These are phyloP conservation scores for Penicillium canescens DNA, from an alignment of 495 filamentous ascomycete species.

Conservation along the genomic window DNA sequence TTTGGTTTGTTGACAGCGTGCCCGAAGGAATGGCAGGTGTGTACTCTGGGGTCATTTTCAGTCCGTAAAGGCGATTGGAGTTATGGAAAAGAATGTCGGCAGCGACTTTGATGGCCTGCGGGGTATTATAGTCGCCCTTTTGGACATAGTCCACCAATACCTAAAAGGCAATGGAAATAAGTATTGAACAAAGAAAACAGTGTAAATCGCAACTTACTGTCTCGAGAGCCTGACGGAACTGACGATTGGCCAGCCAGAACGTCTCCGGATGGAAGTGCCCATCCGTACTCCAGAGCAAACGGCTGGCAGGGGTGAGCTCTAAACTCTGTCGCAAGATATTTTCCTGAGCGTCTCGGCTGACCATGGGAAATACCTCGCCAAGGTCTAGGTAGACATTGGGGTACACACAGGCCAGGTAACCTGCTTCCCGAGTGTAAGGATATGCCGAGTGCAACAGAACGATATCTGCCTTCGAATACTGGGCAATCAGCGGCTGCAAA, in stretches of 20 bases:
- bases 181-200: conserved; percentile 1
- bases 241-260: conserved; percentile 73
- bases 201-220: conserved; percentile 37
- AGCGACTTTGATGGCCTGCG: conserved; percentile 60
- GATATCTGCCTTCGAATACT: conserved; percentile 67
- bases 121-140: conserved; percentile 52
- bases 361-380: conserved; percentile 80
- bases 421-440: conserved; percentile 80
- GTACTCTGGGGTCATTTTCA: conserved; percentile 31
- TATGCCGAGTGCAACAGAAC: conserved; percentile 85
- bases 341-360: conserved; percentile 80
- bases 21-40: not conserved
- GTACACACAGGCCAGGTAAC: conserved; percentile 79
- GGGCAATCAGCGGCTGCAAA: conserved; percentile 71
- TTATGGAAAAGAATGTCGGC: conserved; percentile 69
- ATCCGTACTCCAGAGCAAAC: conserved; percentile 84
- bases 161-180: conserved; percentile 25
- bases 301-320: conserved; percentile 73
- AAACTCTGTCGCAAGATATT: conserved; percentile 69
- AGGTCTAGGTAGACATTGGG: conserved; percentile 84
- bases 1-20: not conserved
- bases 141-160: conserved; percentile 64
- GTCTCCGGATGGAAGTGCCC: conserved; percentile 84
- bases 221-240: conserved; percentile 75
- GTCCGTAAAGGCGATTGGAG: conserved; percentile 64